Conservation (phyloP, 495 filamentous ascomycete genomes). For the Mycothermus thermophilus region DNA sequence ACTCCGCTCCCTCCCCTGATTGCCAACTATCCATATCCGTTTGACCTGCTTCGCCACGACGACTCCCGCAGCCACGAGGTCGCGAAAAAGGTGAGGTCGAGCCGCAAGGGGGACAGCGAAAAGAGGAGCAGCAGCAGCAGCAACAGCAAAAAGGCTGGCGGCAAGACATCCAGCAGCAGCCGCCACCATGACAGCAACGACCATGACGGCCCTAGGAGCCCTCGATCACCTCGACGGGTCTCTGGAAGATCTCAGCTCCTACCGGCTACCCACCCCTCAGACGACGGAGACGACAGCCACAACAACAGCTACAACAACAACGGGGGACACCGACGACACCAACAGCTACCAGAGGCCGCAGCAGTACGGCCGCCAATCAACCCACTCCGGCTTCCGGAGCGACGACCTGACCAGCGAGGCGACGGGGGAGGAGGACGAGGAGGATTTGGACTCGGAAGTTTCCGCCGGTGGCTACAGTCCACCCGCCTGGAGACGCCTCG, state of each 20-base stretch:
- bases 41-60: not conserved
- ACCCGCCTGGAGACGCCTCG: slow-evolving; percentile 41
- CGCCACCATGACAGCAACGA: slow-evolving; percentile 6
- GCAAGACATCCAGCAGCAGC: not conserved
- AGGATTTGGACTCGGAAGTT: slow-evolving; percentile 19
- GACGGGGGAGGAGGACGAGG: slow-evolving; percentile 18
- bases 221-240: slow-evolving; percentile 63
- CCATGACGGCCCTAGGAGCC: slow-evolving; percentile 36
- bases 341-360: slow-evolving; percentile 9
- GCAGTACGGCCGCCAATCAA: slow-evolving; percentile 52
- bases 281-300: not conserved
- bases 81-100: not conserved
- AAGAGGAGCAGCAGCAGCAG: slow-evolving; percentile 2
- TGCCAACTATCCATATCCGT: slow-evolving; percentile 7
- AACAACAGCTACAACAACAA: no score
- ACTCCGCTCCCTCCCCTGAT: slow-evolving; percentile 13
- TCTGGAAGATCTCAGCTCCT: slow-evolving; percentile 59
- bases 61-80: not conserved
- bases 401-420: slow-evolving; percentile 37
- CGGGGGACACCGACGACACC: slow-evolving; percentile 3
- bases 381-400: slow-evolving; percentile 64
- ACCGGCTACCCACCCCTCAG: slow-evolving; percentile 15
- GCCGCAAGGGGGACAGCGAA: not conserved
- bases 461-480: slow-evolving; percentile 41
- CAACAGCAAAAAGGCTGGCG: slow-evolving; percentile 4